A percentile compares a stretch with the other conserved stretches of the same genome.
These are phyloP conservation scores for Leccinum ambiguum DNA, from an alignment of 1,284 basidiomycete species.

Conservation along the genomic window DNA sequence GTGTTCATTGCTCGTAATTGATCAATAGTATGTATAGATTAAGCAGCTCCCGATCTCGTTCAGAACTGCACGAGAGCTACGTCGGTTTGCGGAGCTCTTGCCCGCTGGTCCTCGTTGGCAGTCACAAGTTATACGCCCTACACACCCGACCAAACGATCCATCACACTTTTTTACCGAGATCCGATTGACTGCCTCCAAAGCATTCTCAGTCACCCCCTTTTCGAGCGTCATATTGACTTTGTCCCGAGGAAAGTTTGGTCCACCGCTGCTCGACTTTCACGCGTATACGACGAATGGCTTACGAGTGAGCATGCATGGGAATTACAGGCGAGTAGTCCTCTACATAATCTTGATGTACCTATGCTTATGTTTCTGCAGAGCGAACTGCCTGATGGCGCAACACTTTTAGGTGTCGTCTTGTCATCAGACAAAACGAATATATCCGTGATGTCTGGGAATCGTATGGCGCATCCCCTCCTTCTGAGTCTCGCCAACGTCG, in stretches of 20 bases:
- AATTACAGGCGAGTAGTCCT: background rate
- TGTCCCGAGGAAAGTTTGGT: too few relatives aligned
- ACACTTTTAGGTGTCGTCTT: background rate
- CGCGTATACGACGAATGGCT: too few relatives aligned
- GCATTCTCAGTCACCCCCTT: too few relatives aligned
- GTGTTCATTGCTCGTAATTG: background rate
- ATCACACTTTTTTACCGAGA: background rate
- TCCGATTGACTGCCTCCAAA: too few relatives aligned
- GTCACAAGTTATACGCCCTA: background rate
- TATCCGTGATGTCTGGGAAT: background rate
- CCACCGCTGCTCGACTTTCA: too few relatives aligned
- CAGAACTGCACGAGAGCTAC: background rate
- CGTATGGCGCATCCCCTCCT: background rate
- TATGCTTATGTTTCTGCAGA: background rate
- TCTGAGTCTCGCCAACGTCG: background rate
- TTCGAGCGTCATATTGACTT: too few relatives aligned
- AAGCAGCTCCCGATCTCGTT: slow-evolving; percentile 1
- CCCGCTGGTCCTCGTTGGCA: background rate
- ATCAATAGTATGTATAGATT: background rate
- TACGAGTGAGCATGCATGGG: background rate
- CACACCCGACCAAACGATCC: background rate
- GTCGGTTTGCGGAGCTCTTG: background rate
- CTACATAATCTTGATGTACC: background rate
- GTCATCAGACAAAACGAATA: background rate
- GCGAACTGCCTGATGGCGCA: background rate